These are phyloP conservation scores for Geotrichum histeridarum DNA, from an alignment of 1,139 yeast genomes.

Conservation along the genomic window DNA sequence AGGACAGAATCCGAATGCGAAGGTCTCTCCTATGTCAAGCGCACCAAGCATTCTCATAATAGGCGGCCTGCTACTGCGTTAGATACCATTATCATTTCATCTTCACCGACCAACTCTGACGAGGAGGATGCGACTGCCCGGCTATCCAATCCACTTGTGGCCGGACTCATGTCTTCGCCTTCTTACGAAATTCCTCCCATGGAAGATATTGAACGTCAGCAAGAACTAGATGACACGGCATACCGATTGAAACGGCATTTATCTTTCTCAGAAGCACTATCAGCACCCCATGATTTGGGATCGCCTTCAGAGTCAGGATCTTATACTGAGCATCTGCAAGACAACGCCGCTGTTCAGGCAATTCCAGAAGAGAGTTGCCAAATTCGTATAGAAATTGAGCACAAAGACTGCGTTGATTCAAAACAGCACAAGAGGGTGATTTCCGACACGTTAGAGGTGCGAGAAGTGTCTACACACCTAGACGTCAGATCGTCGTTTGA, in stretches of 20 bases:
- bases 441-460: too few relatives aligned
- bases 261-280: too few relatives aligned
- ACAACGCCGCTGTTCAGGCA: too few relatives aligned
- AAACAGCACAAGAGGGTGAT: too few relatives aligned
- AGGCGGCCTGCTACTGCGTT: slow-evolving; percentile 9
- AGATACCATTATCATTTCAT: slow-evolving; percentile 1
- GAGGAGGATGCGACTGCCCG: not conserved
- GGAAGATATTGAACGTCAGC: not conserved
- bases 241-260: not conserved
- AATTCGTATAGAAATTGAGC: too few relatives aligned
- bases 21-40: not conserved
- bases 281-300: too few relatives aligned
- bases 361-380: too few relatives aligned
- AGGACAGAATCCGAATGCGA: not conserved
- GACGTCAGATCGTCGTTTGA: too few relatives aligned
- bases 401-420: too few relatives aligned
- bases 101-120: not conserved
- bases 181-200: not conserved
- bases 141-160: not conserved
- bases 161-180: not conserved
- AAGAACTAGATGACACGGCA: slow-evolving; percentile 2
- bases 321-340: too few relatives aligned
- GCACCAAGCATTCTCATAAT: not conserved
- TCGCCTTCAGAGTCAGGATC: too few relatives aligned
- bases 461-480: too few relatives aligned